Conservation (phyloP, 495 filamentous ascomycete species). For the Glutinoglossum americanum region DNA sequence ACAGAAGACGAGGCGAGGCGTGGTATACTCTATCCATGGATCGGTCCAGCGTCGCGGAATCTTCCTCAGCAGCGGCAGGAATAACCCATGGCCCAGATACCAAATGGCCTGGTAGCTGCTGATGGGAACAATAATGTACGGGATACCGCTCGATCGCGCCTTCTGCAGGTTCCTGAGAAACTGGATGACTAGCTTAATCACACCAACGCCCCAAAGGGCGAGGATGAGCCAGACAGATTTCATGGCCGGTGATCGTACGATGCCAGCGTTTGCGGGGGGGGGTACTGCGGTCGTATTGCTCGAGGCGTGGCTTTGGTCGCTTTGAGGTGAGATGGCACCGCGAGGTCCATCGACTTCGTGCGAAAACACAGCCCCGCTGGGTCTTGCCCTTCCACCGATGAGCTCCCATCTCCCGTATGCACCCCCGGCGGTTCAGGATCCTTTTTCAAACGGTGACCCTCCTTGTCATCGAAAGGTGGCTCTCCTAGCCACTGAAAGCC, state of each 20-base stretch:
- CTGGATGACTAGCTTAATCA: background rate
- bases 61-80: background rate
- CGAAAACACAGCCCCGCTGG: too few relatives aligned
- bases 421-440: too few relatives aligned
- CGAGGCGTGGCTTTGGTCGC: too few relatives aligned
- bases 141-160: background rate
- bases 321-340: too few relatives aligned
- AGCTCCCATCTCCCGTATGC: too few relatives aligned
- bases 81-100: conserved; percentile 1
- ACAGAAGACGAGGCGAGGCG: background rate
- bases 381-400: too few relatives aligned
- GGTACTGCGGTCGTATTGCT: too few relatives aligned
- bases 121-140: background rate
- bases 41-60: conserved; percentile 1
- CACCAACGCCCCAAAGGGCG: background rate
- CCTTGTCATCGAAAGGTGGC: too few relatives aligned
- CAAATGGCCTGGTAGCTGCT: background rate
- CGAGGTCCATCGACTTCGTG: too few relatives aligned
- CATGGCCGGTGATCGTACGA: background rate
- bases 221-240: background rate
- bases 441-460: too few relatives aligned
- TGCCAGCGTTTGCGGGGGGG: too few relatives aligned
- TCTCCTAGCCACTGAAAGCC: too few relatives aligned
- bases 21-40: background rate
- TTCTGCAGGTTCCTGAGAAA: background rate